Conservation (phyloP, 306 rosid species). For the Trichosanthes truncata region DNA sequence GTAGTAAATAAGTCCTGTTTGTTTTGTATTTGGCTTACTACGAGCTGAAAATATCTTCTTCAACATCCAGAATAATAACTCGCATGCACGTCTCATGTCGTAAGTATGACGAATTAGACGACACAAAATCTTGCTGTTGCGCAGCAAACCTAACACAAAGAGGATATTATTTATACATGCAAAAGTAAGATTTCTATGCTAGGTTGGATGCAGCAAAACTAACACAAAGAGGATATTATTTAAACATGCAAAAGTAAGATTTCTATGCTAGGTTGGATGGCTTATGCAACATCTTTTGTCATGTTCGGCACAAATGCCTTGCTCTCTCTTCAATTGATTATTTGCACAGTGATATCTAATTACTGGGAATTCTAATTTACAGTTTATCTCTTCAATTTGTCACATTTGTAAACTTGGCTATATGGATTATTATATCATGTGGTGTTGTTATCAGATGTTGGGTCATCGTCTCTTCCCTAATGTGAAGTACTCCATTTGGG, state of each 20-base stretch:
- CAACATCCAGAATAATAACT: not conserved
- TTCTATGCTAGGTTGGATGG: not conserved
- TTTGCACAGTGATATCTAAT: not conserved
- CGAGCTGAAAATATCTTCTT: not conserved
- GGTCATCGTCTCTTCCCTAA: slow-evolving; percentile 88
- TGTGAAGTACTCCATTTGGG: slow-evolving; percentile 92
- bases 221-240: not conserved
- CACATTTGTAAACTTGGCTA: not conserved
- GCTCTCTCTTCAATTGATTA: not conserved
- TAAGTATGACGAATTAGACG: not conserved
- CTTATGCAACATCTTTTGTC: not conserved
- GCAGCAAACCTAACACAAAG: not conserved
- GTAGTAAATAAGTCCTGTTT: not conserved
- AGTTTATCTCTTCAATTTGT: not conserved
- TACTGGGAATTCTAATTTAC: not conserved
- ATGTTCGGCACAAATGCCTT: not conserved
- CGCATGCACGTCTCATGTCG: not conserved
- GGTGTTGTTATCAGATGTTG: slow-evolving; percentile 55
- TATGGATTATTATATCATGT: not conserved
- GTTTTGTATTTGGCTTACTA: not conserved
- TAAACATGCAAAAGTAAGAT: not conserved
- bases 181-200: not conserved
- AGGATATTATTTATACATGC: not conserved
- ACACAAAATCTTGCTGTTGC: not conserved
- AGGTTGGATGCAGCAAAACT: not conserved